Base-by-base conservation (phyloP, 306 rosid genomes). In the Acacia confusa region DNA sequence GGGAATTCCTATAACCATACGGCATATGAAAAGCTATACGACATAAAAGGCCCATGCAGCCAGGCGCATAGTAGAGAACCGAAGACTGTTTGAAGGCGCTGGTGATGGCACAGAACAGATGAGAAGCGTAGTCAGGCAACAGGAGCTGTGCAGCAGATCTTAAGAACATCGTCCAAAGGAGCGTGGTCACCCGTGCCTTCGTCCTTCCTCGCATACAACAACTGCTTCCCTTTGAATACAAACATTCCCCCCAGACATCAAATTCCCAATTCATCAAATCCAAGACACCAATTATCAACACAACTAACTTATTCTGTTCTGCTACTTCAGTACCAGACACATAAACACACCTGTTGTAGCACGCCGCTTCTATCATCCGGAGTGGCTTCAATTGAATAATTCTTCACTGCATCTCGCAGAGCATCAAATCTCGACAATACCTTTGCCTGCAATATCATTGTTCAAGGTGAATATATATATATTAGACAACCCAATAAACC, bases 181-280 rank as follows among this genome's bases (percentile, higher is more conserved):
- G 99, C 92, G 61, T 95, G 99, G 75, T 93, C 99, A 38, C 95
- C 95, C 25, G 97, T 93, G 47, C 93, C 99, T 88, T 93, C 95
- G 22, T 93, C 99, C 84, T 91, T 95, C 88, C 97, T 69, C n/a
- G 92, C 99, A 83, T 90, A 90, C 78, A 95, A 44, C 85, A 95
- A 83, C 86, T 93, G 70, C 81, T 90, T 90, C 41, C 97, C 99
- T 80, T 77, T 91, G 76, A 95, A 95, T 48, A 95, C 94, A 84
- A 93, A 91, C 95, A 91, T 93, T 41, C 97, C 99, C 52, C 97
- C 99, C 99, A 91, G 69, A 71, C 50, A 82, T 22, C 58, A 30
- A 30, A 69, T 32, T 27, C 48, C 81, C 47, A 77, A 82, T 15
- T 9, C 19, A 73, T 73, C 38, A 66, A 66, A 22, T 0, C 32